Percentiles rank a stretch among this genome's conserved stretches.
These are phyloP conservation scores for Saturnispora bothae DNA, from an alignment of 805 yeast genomes.

Conservation along the genomic window DNA sequence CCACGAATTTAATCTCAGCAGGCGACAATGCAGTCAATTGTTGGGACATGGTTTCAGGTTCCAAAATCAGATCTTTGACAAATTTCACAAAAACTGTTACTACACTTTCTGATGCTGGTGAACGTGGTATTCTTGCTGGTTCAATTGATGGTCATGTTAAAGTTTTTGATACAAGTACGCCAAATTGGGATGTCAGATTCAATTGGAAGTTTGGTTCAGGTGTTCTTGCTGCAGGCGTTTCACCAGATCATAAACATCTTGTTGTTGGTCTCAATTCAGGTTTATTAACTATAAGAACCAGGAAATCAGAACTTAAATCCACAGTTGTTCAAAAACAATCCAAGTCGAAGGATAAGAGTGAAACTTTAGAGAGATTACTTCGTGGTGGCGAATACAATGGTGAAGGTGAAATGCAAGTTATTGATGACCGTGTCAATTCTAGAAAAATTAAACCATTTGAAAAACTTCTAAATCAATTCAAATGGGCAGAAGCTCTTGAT, in stretches of 20 bases:
- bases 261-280: constrained; percentile 92
- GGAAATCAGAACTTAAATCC: constrained; percentile 46
- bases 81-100: constrained; percentile 94
- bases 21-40: constrained; percentile 75
- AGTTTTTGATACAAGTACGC: constrained; percentile 67
- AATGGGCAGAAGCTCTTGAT: constrained; percentile 90
- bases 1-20: constrained; percentile 69
- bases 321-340: constrained; percentile 17
- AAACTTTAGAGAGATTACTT: constrained; percentile 70
- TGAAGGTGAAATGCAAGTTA: constrained; percentile 67
- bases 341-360: constrained; percentile 36
- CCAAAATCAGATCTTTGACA: constrained; percentile 54
- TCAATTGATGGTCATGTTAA: constrained; percentile 96
- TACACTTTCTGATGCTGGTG: constrained; percentile 63
- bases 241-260: constrained; percentile 80
- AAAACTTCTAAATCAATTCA: constrained; percentile 72
- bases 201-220: constrained; percentile 98
- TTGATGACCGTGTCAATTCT: constrained; percentile 43
- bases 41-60: constrained; percentile 86
- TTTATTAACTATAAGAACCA: constrained; percentile 75
- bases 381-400: constrained; percentile 89
- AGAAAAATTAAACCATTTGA: constrained; percentile 77
- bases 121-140: constrained; percentile 79
- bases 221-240: constrained; percentile 78
- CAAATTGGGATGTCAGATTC: constrained; percentile 79